phyloP scores from a whole-genome alignment of 805 yeast species.

The Lachancea meyersii region DNA sequence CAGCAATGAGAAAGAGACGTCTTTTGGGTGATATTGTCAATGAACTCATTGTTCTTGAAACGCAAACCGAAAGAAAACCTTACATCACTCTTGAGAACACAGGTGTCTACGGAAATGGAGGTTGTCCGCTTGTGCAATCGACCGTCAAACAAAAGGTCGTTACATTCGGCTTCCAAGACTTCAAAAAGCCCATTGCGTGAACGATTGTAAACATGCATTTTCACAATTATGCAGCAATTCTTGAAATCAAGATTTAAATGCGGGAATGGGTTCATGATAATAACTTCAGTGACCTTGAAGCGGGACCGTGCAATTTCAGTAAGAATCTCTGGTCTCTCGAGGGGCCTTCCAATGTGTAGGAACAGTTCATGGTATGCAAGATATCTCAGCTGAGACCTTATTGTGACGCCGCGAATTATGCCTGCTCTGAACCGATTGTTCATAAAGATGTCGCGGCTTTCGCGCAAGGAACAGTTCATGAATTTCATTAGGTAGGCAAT shows the following conservation, averaged over 20 bases:
- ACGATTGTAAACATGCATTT: slow-evolving; percentile 19
- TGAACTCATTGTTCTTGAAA: slow-evolving; percentile 12
- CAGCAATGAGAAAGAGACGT: slow-evolving; percentile 33
- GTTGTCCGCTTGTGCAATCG: background rate
- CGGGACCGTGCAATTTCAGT: slow-evolving; percentile 9
- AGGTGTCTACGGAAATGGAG: background rate
- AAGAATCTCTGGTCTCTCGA: slow-evolving; percentile 10
- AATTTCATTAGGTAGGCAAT: slow-evolving; percentile 63
- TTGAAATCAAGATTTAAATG: background rate
- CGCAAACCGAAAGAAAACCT: slow-evolving; percentile 22
- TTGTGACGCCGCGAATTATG: slow-evolving; percentile 64
- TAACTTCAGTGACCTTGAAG: slow-evolving; percentile 17
- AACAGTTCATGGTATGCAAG: slow-evolving; percentile 47
- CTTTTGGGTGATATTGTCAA: slow-evolving; percentile 15
- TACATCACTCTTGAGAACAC: slow-evolving; percentile 18
- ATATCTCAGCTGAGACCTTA: slow-evolving; percentile 61
- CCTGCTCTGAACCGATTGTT: slow-evolving; percentile 48
- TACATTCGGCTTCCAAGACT: background rate
- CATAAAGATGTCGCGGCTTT: slow-evolving; percentile 51
- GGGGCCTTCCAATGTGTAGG: slow-evolving; percentile 13
- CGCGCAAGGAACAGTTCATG: slow-evolving; percentile 34
- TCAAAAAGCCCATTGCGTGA: slow-evolving; percentile 14
- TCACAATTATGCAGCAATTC: slow-evolving; percentile 10
- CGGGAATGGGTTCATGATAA: slow-evolving; percentile 17
- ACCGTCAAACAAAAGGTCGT: background rate